Conservation (phyloP, 1,139 yeast genomes). For the Blastobotrys illinoisensis region DNA sequence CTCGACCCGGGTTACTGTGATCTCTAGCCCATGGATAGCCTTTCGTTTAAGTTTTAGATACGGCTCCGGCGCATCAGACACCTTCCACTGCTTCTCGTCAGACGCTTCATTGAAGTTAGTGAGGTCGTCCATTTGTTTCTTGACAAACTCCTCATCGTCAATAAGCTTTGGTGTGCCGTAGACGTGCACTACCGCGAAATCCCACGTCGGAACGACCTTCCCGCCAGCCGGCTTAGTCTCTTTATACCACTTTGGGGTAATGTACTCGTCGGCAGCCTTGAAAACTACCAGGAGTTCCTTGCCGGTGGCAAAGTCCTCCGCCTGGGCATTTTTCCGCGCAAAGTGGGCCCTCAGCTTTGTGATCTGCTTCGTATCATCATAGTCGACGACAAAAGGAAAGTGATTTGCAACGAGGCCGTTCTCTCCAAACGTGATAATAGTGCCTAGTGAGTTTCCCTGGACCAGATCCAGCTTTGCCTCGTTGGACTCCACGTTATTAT, state of each 20-base stretch:
- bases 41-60: constrained; percentile 44
- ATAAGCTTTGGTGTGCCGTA: constrained; percentile 49
- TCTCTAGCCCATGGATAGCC: constrained; percentile 56
- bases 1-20: constrained; percentile 46
- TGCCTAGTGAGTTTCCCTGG: constrained; percentile 42
- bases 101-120: constrained; percentile 46
- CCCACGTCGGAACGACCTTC: constrained; percentile 71
- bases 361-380: constrained; percentile 35
- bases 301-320: constrained; percentile 37
- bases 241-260: constrained; percentile 58
- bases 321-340: constrained; percentile 51
- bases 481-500: constrained; percentile 2
- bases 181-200: constrained; percentile 56
- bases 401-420: constrained; percentile 46
- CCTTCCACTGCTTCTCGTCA: constrained; percentile 45
- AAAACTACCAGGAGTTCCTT: constrained; percentile 49
- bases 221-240: constrained; percentile 50
- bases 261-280: constrained; percentile 50
- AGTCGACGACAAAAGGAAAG: constrained; percentile 48
- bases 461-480: constrained; percentile 5
- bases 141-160: constrained; percentile 38
- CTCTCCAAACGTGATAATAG: constrained; percentile 41
- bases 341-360: constrained; percentile 49
- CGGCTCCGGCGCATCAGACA: constrained; percentile 53
- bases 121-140: constrained; percentile 42